Percentiles rank a stretch among this genome's conserved stretches.
phyloP scores from a whole-genome alignment of 352 stramenopile species.

The Phytopythium montanum region DNA sequence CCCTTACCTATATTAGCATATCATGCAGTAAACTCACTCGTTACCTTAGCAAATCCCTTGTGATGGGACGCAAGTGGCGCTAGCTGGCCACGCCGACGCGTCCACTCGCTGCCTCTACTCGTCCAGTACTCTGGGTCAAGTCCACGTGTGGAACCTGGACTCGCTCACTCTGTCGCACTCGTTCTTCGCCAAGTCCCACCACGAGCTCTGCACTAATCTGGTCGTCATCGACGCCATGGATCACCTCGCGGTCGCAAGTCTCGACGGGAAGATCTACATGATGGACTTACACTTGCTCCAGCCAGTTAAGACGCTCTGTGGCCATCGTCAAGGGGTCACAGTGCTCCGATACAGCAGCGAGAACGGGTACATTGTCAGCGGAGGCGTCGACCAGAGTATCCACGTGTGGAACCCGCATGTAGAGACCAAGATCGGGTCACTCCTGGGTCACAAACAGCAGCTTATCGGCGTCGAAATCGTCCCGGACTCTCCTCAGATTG shows the following conservation, averaged over 20 bases:
- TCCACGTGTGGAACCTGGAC: constrained; percentile 41
- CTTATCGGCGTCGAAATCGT: constrained; percentile 51
- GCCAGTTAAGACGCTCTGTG: constrained; percentile 27
- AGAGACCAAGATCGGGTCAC: constrained; percentile 45
- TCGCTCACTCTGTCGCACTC: constrained; percentile 26
- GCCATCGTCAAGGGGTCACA: constrained; percentile 39
- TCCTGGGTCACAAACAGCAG: constrained; percentile 38
- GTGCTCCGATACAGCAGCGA: constrained; percentile 40
- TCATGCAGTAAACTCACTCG: too few relatives aligned
- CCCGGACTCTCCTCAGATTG: constrained; percentile 37
- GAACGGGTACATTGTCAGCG: constrained; percentile 53
- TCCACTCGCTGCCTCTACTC: constrained; percentile 29
- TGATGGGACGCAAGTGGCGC: constrained; percentile 26
- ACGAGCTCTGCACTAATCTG: constrained; percentile 37
- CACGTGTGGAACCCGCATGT: constrained; percentile 65
- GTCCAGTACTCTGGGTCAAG: constrained; percentile 28
- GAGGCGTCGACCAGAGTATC: constrained; percentile 44
- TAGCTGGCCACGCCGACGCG: constrained; percentile 15
- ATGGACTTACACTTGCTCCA: constrained; percentile 29
- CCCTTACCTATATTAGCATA: not conserved
- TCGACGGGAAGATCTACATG: constrained; percentile 62
- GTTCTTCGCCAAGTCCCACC: constrained; percentile 32
- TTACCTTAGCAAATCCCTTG: constrained; percentile 63
- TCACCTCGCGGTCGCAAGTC: constrained; percentile 30
- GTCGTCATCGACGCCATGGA: constrained; percentile 28